Base-by-base conservation (phyloP, 257 asterid genomes). In the Asclepias syriaca region DNA sequence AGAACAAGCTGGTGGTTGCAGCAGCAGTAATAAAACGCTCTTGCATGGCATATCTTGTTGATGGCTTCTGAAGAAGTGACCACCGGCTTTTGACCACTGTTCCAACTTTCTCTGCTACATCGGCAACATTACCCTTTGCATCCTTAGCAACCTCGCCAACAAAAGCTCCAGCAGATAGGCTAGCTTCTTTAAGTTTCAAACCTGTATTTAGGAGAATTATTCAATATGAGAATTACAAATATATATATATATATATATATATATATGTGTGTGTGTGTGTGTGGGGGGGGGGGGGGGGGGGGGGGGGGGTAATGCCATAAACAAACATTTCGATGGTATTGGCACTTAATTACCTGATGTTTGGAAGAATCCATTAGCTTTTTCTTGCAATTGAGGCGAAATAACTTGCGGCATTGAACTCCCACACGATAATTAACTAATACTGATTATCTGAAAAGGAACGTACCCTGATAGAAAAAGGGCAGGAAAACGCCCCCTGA, bases 81-180 rank as follows among this genome's bases (percentile, higher is more conserved):
- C 97, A 93, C 74, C 87, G 81, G 79, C 91, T 90, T 75, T 89
- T 93, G 83, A 93, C 95, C 32, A 87, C 85, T 3, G 89, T 80
- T 59, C 98, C 98, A 55, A 90, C 91, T 81, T 89, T 93, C 78
- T 72, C 96, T 14, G 95, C 97, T 77, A 83, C 96, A 64, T 87
- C 97, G 50, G 88, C 51, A 69, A 89, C 97, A 73, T 90, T 93
- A 75, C 74, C 98, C 77, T 93, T 93, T 15, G 98, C 93, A 80
- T 93, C 98, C 85, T 89, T 93, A 2, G 98, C 97, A 53, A 85
- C 94, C 73, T 87, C 97, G 46, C 86, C 96, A 55, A 93, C 90
- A 86, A 90, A 84, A 39, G 88, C 81, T 48, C 97, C 98, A 18
- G 98, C 95, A 51, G 88, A 82, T 57, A 87, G 85, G 46, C 98